Percentiles rank a stretch among this genome's conserved stretches.
phyloP scores from a whole-genome alignment of 352 stramenopile genomes.

The Phytophthora fragariae region DNA sequence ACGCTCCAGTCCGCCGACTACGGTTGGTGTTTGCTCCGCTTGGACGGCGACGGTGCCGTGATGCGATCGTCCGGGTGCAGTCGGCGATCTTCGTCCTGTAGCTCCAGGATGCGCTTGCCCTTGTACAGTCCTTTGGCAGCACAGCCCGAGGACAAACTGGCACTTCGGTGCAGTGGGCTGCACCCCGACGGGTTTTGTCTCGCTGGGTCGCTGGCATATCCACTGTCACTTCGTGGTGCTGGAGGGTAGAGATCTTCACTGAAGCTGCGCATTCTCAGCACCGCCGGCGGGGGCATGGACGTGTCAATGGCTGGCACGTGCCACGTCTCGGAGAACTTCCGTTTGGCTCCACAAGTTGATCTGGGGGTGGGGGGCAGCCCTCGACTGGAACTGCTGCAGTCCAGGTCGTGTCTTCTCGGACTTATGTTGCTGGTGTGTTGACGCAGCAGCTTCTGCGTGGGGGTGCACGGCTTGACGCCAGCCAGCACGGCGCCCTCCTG shows the following conservation, averaged over 20 bases:
- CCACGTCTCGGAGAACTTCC: conserved; percentile 39
- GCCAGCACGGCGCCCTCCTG: conserved; percentile 47
- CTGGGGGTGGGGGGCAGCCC: conserved; percentile 34
- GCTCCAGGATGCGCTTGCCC: conserved; percentile 77
- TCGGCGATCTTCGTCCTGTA: conserved; percentile 80
- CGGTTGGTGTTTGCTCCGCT: conserved; percentile 53
- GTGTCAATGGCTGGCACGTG: conserved; percentile 39
- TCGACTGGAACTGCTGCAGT: conserved; percentile 27
- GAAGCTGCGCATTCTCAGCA: conserved; percentile 40
- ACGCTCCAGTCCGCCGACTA: conserved; percentile 23
- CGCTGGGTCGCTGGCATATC: conserved; percentile 44
- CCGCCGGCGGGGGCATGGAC: conserved; percentile 16
- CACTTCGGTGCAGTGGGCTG: conserved; percentile 44
- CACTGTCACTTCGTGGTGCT: conserved; percentile 33
- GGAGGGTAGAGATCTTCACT: conserved; percentile 47
- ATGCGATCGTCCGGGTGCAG: conserved; percentile 62
- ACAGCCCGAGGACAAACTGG: conserved; percentile 48
- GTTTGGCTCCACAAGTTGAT: conserved; percentile 32
- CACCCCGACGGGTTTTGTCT: conserved; percentile 20
- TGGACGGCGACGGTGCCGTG: conserved; percentile 55
- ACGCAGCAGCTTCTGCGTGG: conserved; percentile 66
- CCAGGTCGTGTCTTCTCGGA: conserved; percentile 58
- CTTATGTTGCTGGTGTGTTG: conserved; percentile 72
- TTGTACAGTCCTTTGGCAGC: conserved; percentile 53
- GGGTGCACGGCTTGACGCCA: conserved; percentile 65